Evolutionary conservation across 2,329 filamentous ascomycete species (phyloP), one percentile per base, ranked within the genome.

Genomic region (Plenodomus biglobosus): DNA sequence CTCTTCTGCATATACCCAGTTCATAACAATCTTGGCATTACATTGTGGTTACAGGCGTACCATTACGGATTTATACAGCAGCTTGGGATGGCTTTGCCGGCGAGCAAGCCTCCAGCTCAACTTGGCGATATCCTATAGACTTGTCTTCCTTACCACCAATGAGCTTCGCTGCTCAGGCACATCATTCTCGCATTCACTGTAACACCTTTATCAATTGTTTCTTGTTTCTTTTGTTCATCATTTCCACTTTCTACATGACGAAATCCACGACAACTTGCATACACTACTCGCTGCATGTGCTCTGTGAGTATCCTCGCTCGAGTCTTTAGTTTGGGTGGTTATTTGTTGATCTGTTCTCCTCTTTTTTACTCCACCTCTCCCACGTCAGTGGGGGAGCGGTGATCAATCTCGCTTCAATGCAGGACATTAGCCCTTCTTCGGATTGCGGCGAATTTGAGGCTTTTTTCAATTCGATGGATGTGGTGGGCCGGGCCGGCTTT

Each of bases 41-140:
- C 42, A 49, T 41, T n/a, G 41, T 46, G 44, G 39, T 44, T 46
- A 51, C 52, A 42, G 51, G 51, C 56, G 58, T 42, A 58, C 35
- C 5, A 3, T 37, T 7, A 4, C 8, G 35, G 8, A 42, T 39
- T 32, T 32, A 32, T 11, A 32, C 8, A 27, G 34, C 38, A 39
- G 41, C 44, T 46, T 32, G 42, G 40, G 40, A 50, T 46, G 24
- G 49, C 50, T 46, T 32, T 53, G 53, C 55, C 50, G 59, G 50
- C 50, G 58, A 40, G 59, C 58, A 61, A 32, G 44, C 54, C 45
- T 48, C 37, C 49, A 58, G 52, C 38, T 52, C 47, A 52, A 32
- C 13, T 56, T 52, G 46, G 60, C 59, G 60, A 67, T 67, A 67
- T 65, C 61, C 59, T 46, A 61, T 67, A 64, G 63, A 61, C 53